Evolutionary conservation across 208 protist species (phyloP).

Genomic region (Acanthamoeba sp.): DNA sequence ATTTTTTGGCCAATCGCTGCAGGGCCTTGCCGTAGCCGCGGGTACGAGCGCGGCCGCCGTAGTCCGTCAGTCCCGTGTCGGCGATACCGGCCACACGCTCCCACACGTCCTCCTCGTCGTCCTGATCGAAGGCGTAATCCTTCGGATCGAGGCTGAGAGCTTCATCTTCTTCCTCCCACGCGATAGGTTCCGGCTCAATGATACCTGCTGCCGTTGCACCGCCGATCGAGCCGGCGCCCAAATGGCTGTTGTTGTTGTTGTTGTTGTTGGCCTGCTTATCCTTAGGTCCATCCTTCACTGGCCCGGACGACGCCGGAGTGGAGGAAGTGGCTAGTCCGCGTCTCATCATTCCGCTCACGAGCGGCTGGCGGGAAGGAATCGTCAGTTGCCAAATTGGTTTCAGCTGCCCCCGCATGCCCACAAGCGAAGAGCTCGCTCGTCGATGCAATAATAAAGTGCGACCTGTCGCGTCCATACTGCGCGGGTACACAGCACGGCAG

Average conservation of each 20-base stretch:
- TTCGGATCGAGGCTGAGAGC: conserved; percentile 2
- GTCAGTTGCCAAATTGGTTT: too few species aligned
- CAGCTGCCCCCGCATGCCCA: too few species aligned
- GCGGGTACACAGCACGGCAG: neutral
- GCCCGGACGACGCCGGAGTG: too few species aligned
- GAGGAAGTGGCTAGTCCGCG: neutral
- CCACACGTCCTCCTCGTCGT: neutral
- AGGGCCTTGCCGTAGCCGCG: neutral
- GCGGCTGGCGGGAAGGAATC: too few species aligned
- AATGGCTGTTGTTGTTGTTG: too few species aligned
- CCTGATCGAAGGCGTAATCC: neutral
- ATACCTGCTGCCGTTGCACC: neutral
- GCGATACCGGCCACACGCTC: neutral
- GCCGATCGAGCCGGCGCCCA: too few species aligned
- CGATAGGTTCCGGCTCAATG: neutral
- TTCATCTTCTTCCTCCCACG: neutral
- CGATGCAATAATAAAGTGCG: neutral
- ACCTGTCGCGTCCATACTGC: too few species aligned
- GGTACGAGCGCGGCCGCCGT: neutral
- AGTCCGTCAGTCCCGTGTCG: neutral
- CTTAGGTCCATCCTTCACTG: neutral
- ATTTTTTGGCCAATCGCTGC: conserved; percentile 19
- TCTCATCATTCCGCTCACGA: neutral
- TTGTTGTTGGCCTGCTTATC: neutral
- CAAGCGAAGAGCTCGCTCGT: neutral